A percentile compares a stretch with the other conserved stretches of the same genome.
phyloP scores from a whole-genome alignment of 164 flowering plant species.

The Liriodendron chinense region DNA sequence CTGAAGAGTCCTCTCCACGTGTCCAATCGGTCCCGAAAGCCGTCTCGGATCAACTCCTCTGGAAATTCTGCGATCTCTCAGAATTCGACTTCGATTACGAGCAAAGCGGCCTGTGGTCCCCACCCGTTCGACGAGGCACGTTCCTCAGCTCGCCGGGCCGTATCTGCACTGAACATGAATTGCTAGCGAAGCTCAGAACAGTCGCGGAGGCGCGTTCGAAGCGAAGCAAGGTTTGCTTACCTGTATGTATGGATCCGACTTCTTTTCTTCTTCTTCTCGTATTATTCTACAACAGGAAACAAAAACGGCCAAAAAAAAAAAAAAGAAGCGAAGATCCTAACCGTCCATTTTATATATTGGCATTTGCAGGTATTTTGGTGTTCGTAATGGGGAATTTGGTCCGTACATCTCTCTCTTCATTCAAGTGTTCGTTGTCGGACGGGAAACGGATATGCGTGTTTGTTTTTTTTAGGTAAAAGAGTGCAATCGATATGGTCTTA shows the following conservation, averaged over 20 bases:
- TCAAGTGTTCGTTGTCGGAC: too few species aligned
- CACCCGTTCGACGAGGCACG: slow-evolving; percentile 45
- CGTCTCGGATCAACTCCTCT: slow-evolving; percentile 55
- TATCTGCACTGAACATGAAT: slow-evolving; percentile 27
- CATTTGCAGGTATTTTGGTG: not conserved
- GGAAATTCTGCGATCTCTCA: slow-evolving; percentile 56
- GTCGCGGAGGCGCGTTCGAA: slow-evolving; percentile 1
- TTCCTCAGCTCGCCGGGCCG: slow-evolving; percentile 50
- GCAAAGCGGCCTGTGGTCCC: slow-evolving; percentile 82
- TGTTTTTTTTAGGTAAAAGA: too few species aligned
- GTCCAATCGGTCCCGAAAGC: slow-evolving; percentile 51
- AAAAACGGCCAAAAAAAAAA: too few species aligned
- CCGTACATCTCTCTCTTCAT: not conserved
- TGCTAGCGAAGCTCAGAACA: slow-evolving; percentile 19
- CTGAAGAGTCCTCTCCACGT: slow-evolving; percentile 10
- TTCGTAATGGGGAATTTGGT: not conserved
- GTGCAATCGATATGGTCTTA: too few species aligned
- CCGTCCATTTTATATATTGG: not conserved
- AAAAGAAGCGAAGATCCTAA: not conserved
- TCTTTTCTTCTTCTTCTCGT: too few species aligned
- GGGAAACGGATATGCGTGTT: too few species aligned
- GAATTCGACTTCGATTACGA: slow-evolving; percentile 64
- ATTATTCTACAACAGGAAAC: too few species aligned
- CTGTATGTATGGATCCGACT: not conserved
- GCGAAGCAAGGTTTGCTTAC: slow-evolving; percentile 4